phyloP scores from a whole-genome alignment of 306 rosid species.

The Cicer cuneatum region DNA sequence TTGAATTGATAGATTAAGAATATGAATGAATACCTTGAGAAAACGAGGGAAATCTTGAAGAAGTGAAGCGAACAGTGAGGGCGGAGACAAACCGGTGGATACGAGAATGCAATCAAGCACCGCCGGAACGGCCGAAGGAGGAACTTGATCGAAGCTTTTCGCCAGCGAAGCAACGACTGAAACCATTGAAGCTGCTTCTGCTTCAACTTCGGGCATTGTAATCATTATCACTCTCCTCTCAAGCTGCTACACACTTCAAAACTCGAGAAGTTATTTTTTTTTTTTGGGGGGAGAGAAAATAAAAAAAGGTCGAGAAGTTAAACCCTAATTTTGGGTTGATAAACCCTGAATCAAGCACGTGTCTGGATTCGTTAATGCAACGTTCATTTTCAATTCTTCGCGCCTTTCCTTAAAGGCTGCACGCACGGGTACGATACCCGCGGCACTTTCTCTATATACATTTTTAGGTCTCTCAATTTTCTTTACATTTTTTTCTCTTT shows the following conservation, averaged over 20 bases:
- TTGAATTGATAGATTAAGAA: conserved; percentile 21
- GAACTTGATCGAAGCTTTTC: conserved; percentile 65
- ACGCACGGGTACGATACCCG: no score
- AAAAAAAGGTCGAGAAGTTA: not conserved
- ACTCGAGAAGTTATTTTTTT: not conserved
- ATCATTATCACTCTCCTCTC: not conserved
- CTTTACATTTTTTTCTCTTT: no score
- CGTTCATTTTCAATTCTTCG: conserved; percentile 17
- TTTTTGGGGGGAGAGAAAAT: no score
- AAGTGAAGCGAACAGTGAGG: conserved; percentile 64
- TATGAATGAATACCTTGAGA: conserved; percentile 54
- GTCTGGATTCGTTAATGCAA: not conserved
- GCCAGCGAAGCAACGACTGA: conserved; percentile 60
- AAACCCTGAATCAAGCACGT: conserved; percentile 25
- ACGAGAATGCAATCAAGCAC: conserved; percentile 73
- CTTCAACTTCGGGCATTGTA: conserved; percentile 49
- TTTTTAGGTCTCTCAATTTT: no score
- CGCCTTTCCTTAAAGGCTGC: conserved; percentile 25
- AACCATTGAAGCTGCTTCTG: conserved; percentile 49
- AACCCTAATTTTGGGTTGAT: conserved; percentile 42
- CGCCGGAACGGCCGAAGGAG: conserved; percentile 72
- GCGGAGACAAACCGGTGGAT: conserved; percentile 68
- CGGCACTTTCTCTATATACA: no score
- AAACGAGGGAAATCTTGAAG: conserved; percentile 57
- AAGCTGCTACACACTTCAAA: not conserved